Percentiles rank a stretch among this genome's conserved stretches.
Conservation (phyloP, 2,329 filamentous ascomycete species). For the Cladosporium sp. region DNA sequence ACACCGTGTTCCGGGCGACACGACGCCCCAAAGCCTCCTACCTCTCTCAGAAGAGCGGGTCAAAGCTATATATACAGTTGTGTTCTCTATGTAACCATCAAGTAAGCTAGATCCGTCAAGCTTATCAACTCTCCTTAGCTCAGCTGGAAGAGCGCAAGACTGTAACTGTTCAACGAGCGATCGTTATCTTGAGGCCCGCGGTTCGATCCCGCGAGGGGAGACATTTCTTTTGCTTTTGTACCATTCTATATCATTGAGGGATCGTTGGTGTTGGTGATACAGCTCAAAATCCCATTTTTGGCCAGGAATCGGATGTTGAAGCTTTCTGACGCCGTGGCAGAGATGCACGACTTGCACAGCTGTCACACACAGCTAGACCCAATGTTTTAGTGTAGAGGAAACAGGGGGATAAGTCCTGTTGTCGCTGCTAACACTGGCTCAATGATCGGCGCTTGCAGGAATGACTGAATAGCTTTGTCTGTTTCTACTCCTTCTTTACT, state of each 20-base stretch:
- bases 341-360: background rate
- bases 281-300: background rate
- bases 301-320: background rate
- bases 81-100: background rate
- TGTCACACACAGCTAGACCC: background rate
- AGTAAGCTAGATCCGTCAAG: background rate
- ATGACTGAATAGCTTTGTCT: background rate
- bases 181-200: slow-evolving; percentile 14
- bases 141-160: slow-evolving; percentile 8
- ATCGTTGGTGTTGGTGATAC: background rate
- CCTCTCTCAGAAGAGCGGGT: background rate
- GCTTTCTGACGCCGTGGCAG: background rate
- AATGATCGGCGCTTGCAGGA: background rate
- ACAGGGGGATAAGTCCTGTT: background rate
- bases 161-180: slow-evolving; percentile 2
- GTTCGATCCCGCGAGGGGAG: slow-evolving; percentile 19
- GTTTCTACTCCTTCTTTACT: background rate
- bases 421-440: background rate
- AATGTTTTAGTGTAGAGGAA: background rate
- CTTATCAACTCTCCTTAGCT: slow-evolving; percentile 2
- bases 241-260: background rate
- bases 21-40: background rate
- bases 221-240: background rate
- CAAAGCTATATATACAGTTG: background rate
- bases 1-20: background rate